Percentiles rank a stretch among this genome's conserved stretches.
Evolutionary conservation across 139 green algal species (phyloP).

Genomic region (Desmodesmus armatus): DNA sequence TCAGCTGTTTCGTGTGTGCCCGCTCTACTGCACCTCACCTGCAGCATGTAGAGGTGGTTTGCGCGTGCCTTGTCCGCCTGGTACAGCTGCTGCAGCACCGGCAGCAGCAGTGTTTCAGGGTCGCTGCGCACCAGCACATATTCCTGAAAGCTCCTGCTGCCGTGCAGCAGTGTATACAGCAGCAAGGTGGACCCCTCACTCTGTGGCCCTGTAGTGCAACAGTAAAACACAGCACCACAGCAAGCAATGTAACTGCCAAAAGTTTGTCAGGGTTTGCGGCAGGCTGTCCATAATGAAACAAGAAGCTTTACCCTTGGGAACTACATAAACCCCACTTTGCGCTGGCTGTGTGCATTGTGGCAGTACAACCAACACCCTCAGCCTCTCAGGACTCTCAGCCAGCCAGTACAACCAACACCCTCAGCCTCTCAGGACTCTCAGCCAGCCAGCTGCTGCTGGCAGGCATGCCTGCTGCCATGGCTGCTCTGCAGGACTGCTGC

Average conservation of each 20-base stretch:
- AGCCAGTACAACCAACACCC: too few relatives aligned
- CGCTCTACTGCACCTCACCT: conserved; percentile 73
- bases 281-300: too few relatives aligned
- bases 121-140: conserved; percentile 76
- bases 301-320: too few relatives aligned
- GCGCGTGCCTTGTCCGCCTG: conserved; percentile 32
- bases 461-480: too few relatives aligned
- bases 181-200: conserved; percentile 77
- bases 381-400: too few relatives aligned
- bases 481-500: too few relatives aligned
- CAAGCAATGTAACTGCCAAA: neutral
- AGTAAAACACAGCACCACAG: neutral
- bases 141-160: conserved; percentile 65
- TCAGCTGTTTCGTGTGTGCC: neutral
- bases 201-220: neutral
- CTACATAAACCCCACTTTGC: too few relatives aligned
- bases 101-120: conserved; percentile 73
- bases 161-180: conserved; percentile 88
- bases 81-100: conserved; percentile 78
- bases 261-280: too few relatives aligned
- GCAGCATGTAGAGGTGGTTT: conserved; percentile 62
- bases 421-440: too few relatives aligned
- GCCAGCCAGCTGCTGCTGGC: too few relatives aligned
- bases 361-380: too few relatives aligned
- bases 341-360: too few relatives aligned